These are phyloP conservation scores for Sugiyamaella smithiae DNA, from an alignment of 805 yeast genomes.

Conservation along the genomic window DNA sequence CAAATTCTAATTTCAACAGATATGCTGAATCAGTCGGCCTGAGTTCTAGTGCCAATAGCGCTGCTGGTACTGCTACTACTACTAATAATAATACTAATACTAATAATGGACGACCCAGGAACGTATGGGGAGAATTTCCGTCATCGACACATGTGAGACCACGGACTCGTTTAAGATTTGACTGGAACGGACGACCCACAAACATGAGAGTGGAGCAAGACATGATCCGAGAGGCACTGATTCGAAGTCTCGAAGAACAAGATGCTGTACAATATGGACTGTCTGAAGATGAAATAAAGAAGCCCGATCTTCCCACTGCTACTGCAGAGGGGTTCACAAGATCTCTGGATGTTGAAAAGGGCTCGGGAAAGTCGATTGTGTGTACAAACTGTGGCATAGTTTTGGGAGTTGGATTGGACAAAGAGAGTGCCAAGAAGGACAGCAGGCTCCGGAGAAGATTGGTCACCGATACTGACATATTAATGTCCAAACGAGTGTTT, in stretches of 20 bases:
- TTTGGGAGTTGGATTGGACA: constrained; percentile 63
- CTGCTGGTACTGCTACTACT: too few species aligned
- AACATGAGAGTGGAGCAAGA: not conserved
- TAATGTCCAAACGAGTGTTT: constrained; percentile 63
- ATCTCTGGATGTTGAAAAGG: constrained; percentile 8
- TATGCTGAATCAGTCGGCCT: too few species aligned
- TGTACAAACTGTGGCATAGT: constrained; percentile 71
- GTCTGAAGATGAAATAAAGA: constrained; percentile 6
- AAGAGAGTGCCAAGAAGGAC: not conserved
- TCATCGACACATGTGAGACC: not conserved
- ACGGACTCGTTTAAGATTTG: not conserved
- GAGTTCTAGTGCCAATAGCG: too few species aligned
- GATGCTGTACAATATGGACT: not conserved
- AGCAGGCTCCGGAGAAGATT: not conserved
- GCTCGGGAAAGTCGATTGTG: constrained; percentile 26
- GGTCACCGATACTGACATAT: constrained; percentile 53
- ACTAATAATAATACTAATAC: too few species aligned
- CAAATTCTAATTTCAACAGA: too few species aligned
- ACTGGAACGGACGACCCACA: not conserved
- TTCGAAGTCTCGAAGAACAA: constrained; percentile 5
- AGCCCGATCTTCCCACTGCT: constrained; percentile 10
- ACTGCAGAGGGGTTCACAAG: constrained; percentile 13
- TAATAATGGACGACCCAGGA: too few species aligned
- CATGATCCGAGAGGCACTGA: constrained; percentile 2
- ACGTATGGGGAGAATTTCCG: not conserved